phyloP scores from a whole-genome alignment of 2,329 filamentous ascomycete species.

The Albifimbria verrucaria region DNA sequence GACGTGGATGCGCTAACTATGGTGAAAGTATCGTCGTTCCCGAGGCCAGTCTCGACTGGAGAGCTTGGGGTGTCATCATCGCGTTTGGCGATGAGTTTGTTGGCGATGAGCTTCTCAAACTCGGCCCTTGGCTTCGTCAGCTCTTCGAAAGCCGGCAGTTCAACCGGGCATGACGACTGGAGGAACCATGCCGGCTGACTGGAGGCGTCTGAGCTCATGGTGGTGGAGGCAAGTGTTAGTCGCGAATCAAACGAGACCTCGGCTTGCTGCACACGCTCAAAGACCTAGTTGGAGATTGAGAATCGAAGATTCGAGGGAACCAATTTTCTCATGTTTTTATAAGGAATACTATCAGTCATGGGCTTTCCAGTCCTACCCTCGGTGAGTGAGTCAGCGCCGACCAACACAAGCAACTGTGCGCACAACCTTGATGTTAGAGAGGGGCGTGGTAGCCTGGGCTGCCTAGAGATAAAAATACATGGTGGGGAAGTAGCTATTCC shows the following conservation, averaged over 20 bases:
- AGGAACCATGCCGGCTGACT: constrained; percentile 34
- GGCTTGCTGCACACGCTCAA: no score
- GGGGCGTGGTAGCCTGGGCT: no score
- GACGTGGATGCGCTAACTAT: constrained; percentile 21
- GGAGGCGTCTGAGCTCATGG: constrained; percentile 16
- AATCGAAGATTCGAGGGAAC: no score
- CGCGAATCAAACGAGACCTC: neutral
- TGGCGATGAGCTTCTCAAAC: constrained; percentile 28
- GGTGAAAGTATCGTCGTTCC: constrained; percentile 21
- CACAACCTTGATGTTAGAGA: no score
- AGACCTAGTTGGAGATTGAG: no score
- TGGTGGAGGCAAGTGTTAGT: neutral
- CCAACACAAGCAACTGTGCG: no score
- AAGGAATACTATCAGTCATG: no score
- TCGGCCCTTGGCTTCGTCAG: constrained; percentile 27
- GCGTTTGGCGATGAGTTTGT: constrained; percentile 17
- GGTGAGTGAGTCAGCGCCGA: no score
- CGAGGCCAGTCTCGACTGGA: neutral
- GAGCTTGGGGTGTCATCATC: constrained; percentile 3
- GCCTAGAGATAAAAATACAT: no score
- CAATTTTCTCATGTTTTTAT: no score
- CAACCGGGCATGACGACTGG: constrained; percentile 32
- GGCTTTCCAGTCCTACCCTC: no score
- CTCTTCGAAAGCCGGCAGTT: constrained; percentile 33
- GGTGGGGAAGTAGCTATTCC: no score